Conservation (phyloP, 139 green algal genomes). For the Coelastrella sp. region DNA sequence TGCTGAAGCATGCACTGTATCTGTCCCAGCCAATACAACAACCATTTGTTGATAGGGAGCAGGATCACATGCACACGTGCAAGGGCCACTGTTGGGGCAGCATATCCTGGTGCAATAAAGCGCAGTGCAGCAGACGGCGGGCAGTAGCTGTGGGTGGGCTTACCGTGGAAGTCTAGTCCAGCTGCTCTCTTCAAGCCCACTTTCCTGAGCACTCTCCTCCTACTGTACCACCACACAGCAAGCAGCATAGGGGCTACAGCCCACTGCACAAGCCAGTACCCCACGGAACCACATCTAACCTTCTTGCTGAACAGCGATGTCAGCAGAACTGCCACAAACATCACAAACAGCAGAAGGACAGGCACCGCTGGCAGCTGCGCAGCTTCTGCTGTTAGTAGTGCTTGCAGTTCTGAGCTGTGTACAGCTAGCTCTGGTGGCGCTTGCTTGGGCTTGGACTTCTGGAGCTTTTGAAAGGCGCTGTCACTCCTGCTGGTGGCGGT, state of each 20-base stretch:
- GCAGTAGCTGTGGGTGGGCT: neutral
- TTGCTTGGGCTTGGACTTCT: neutral
- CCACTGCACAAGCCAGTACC: slow-evolving; percentile 62
- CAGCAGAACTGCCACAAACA: slow-evolving; percentile 31
- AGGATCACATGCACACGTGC: no score
- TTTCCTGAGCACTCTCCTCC: slow-evolving; percentile 45
- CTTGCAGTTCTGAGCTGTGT: neutral
- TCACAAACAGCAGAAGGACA: neutral
- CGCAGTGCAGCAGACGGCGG: no score
- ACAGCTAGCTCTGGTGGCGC: neutral
- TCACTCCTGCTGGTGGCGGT: neutral
- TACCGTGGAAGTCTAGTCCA: slow-evolving; percentile 17
- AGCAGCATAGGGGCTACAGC: slow-evolving; percentile 56
- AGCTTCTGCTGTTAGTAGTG: neutral
- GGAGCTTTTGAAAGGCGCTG: neutral
- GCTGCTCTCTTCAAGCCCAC: slow-evolving; percentile 16
- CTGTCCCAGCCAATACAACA: no score
- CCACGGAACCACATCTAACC: slow-evolving; percentile 47
- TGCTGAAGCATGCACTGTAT: no score
- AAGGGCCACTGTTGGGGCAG: no score
- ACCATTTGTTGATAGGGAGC: no score
- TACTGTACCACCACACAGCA: slow-evolving; percentile 26
- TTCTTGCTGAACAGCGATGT: slow-evolving; percentile 43
- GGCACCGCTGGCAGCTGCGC: slow-evolving; percentile 12
- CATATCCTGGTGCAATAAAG: no score